These are phyloP conservation scores for Leccinum fibrillosum DNA, from an alignment of 768 basidiomycete species.

Conservation along the genomic window DNA sequence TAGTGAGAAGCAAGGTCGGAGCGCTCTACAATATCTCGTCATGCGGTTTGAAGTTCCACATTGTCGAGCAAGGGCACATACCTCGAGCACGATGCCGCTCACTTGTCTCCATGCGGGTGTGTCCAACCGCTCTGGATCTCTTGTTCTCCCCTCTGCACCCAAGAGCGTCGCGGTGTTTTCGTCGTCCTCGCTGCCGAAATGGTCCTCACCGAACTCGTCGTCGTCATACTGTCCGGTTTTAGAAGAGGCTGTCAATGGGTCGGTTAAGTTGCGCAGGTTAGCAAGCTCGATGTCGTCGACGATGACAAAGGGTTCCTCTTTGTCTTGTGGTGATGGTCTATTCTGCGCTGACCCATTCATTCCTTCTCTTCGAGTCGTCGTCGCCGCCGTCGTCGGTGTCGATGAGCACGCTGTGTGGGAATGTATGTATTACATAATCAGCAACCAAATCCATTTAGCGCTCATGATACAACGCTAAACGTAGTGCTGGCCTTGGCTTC, in stretches of 20 bases:
- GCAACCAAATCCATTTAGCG: constrained; percentile 26
- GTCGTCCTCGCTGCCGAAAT: constrained; percentile 28
- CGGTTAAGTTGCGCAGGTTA: constrained; percentile 25
- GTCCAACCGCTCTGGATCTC: constrained; percentile 25
- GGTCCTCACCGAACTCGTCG: constrained; percentile 25
- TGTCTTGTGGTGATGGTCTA: background rate
- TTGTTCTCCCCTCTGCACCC: constrained; percentile 27
- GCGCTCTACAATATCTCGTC: constrained; percentile 55
- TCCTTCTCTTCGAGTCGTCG: background rate
- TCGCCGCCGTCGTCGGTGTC: constrained; percentile 4
- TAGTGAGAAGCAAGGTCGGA: constrained; percentile 82
- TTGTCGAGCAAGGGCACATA: constrained; percentile 30
- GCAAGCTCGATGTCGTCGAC: constrained; percentile 33
- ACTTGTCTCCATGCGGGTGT: constrained; percentile 50
- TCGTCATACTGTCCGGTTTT: constrained; percentile 23
- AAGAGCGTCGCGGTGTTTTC: constrained; percentile 44
- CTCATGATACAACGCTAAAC: constrained; percentile 30
- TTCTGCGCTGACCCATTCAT: constrained; percentile 12
- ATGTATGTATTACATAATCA: constrained; percentile 25
- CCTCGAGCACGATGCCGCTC: constrained; percentile 68
- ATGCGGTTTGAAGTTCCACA: background rate
- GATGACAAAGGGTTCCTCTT: background rate
- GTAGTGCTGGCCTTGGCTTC: constrained; percentile 18
- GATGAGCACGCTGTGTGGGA: constrained; percentile 20
- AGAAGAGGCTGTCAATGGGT: constrained; percentile 17